phyloP scores from a whole-genome alignment of 2,329 filamentous ascomycete genomes.

The Metarhizium robertsii region DNA sequence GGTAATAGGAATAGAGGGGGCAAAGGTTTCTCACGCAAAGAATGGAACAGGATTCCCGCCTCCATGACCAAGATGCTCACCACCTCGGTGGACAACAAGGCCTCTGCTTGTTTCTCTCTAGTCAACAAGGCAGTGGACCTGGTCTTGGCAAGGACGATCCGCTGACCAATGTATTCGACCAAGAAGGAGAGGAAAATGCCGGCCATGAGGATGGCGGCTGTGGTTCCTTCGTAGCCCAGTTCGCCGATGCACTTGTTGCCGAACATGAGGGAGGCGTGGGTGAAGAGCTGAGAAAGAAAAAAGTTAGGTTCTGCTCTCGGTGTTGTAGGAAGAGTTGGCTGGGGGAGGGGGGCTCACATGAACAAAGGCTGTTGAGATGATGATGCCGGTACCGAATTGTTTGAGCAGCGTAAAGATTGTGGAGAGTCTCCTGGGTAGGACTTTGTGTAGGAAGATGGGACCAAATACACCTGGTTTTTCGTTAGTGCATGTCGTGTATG shows the following conservation, averaged over 20 bases:
- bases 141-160: slow-evolving; percentile 37
- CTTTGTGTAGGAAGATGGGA: slow-evolving; percentile 53
- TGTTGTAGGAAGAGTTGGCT: too few relatives aligned
- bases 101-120: slow-evolving; percentile 14
- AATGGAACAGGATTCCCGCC: slow-evolving; percentile 67
- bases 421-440: slow-evolving; percentile 41
- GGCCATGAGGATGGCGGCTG: slow-evolving; percentile 63
- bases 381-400: slow-evolving; percentile 65
- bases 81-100: slow-evolving; percentile 32
- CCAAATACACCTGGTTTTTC: slow-evolving; percentile 43
- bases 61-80: slow-evolving; percentile 62
- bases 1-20: background rate
- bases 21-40: slow-evolving; percentile 40
- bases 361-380: slow-evolving; percentile 62
- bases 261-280: slow-evolving; percentile 66
- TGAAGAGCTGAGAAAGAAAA: slow-evolving; percentile 49
- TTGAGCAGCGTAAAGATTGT: slow-evolving; percentile 55
- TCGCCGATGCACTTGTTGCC: slow-evolving; percentile 57
- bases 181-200: slow-evolving; percentile 65
- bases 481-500: background rate
- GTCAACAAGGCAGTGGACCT: slow-evolving; percentile 16
- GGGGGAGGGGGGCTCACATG: slow-evolving; percentile 36
- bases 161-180: slow-evolving; percentile 57
- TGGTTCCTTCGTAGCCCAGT: slow-evolving; percentile 58
- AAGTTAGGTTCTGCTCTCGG: too few relatives aligned